Evolutionary conservation across 495 filamentous ascomycete species (phyloP).

Genomic region (Penicillium lividum): DNA sequence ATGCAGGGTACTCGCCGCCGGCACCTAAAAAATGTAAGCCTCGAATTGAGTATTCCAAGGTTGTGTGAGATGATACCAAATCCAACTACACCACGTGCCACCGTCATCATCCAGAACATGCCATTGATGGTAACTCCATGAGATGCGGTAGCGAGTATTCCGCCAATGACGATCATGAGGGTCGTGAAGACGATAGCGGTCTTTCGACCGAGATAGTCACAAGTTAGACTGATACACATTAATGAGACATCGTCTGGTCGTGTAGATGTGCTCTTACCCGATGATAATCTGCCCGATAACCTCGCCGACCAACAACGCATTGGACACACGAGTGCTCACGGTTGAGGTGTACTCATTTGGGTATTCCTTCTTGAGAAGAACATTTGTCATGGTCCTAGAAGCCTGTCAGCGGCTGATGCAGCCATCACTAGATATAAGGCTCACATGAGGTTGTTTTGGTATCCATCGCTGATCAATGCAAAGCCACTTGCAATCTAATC

Average conservation of each 20-base stretch:
- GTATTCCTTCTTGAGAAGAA: constrained; percentile 49
- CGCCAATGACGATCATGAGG: constrained; percentile 52
- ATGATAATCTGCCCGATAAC: constrained; percentile 54
- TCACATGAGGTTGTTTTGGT: constrained; percentile 54
- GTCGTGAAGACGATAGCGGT: constrained; percentile 53
- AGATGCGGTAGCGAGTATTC: constrained; percentile 51
- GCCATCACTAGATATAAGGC: background rate
- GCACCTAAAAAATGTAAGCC: constrained; percentile 17
- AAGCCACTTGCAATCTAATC: constrained; percentile 45
- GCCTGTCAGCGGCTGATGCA: background rate
- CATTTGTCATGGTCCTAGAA: constrained; percentile 51
- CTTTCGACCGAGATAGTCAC: constrained; percentile 56
- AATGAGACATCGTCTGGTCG: background rate
- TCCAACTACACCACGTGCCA: constrained; percentile 53
- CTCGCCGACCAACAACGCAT: constrained; percentile 54
- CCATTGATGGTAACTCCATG: constrained; percentile 44
- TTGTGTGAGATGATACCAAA: constrained; percentile 40
- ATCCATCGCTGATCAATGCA: constrained; percentile 55
- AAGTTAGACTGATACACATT: constrained; percentile 35
- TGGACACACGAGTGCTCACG: constrained; percentile 52
- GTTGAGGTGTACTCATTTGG: constrained; percentile 44
- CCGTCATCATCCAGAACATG: constrained; percentile 58
- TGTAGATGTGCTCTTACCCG: constrained; percentile 28
- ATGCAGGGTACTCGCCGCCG: constrained; percentile 51
- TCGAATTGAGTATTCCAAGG: background rate